Conservation (phyloP, 2,329 filamentous ascomycete genomes). For the Gaeumannomyces sp. region DNA sequence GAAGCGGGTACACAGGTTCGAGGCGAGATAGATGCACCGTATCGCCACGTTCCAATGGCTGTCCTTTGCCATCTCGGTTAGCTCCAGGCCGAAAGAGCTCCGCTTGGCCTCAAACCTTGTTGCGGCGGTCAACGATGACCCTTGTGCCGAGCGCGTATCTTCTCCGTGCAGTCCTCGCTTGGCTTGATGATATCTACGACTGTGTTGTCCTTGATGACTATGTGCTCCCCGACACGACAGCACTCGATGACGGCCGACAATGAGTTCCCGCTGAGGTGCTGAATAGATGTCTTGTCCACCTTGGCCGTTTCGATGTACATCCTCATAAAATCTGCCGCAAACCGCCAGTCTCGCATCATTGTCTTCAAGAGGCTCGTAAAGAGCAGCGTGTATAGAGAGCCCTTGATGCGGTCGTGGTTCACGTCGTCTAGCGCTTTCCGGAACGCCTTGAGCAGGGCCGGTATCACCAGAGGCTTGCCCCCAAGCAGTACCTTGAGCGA, state of each 20-base stretch:
- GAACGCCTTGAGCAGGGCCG: conserved; percentile 73
- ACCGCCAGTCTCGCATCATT: conserved; percentile 87
- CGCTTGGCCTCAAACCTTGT: conserved; percentile 80
- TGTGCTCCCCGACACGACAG: conserved; percentile 69
- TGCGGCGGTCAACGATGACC: conserved; percentile 70
- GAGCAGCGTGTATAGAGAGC: conserved; percentile 82
- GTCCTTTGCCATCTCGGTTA: conserved; percentile 68
- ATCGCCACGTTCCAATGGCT: conserved; percentile 97
- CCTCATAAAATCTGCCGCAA: conserved; percentile 81
- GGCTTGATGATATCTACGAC: conserved; percentile 69
- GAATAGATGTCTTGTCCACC: conserved; percentile 91
- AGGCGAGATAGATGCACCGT: conserved; percentile 81
- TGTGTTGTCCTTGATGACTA: conserved; percentile 72
- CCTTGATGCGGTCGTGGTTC: conserved; percentile 90
- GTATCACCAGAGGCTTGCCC: conserved; percentile 81
- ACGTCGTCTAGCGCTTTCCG: conserved; percentile 70
- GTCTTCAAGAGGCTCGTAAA: conserved; percentile 87
- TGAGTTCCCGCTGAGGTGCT: conserved; percentile 69
- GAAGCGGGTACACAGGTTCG: conserved; percentile 87
- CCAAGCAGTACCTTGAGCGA: conserved; percentile 88
- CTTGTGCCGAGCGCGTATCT: conserved; percentile 61
- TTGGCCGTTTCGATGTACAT: conserved; percentile 84
- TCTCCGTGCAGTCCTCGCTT: conserved; percentile 51
- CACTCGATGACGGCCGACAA: not conserved
- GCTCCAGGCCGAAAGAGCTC: conserved; percentile 68